Base-by-base conservation (phyloP, 306 rosid species). In the Medicago lupulina region DNA sequence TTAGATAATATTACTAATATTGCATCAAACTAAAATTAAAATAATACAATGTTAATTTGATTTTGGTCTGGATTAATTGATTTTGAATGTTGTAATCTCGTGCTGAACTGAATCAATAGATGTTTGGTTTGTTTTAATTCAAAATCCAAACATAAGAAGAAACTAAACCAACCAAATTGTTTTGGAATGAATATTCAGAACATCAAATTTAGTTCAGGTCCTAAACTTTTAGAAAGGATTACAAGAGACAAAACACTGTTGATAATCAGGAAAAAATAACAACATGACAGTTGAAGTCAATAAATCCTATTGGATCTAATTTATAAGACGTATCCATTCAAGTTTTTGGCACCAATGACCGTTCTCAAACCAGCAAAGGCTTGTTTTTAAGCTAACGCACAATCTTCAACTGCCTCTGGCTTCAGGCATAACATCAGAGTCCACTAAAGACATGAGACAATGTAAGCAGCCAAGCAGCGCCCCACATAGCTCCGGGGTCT, bases 381-480 rank as follows among this genome's bases (percentile, higher is more conserved):
- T 71, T 25, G 44, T 46, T 50, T 23, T 47, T 41, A 39, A 28
- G 79, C 69, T 67, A 77, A 62, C 14, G 39, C 46, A 23, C n/a
- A 55, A 21, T 65, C 72, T 76, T 49, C 38, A 51, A 59, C 31
- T 18, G 53, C 57, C 66, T 38, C 44, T 66, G 18, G 23, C 51
- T 74, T 61, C 44, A 63, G 40, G 73, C 25, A 70, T 60, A 36
- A 46, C 57, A 71, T 39, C 17, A 39, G 71, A 74, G 50, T 68
- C 47, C 44, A 55, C 34, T 5, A 50, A 70, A 74, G 57, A 38
- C 70, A 49, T 6, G 58, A 19, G 64, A 57, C n/a, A 9, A 21
- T 41, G 51, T 60, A 73, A 19, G 31, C 43, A n/a, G 47, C 10
- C 63, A 31, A 34, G 44, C 28, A 71, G 16, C 21, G 17, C 51